Evolutionary conservation across 176 grass and related monocot species (phyloP).

Genomic region (Eragrostis curvula): DNA sequence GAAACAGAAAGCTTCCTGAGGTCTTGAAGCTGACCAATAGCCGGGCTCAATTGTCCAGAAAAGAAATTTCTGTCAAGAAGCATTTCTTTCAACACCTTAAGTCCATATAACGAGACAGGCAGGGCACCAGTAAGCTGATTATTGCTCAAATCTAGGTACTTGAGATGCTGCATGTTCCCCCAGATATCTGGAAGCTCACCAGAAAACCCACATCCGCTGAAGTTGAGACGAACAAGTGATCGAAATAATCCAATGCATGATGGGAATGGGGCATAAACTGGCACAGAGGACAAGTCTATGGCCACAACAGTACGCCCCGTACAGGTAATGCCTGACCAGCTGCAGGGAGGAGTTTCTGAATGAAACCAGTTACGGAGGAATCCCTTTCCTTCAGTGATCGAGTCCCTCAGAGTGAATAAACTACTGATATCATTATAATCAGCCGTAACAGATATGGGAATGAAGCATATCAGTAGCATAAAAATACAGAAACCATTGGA

Average conservation of each 20-base stretch:
- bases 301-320: constrained; percentile 44
- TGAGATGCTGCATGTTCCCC: constrained; percentile 55
- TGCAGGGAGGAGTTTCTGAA: constrained; percentile 74
- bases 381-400: constrained; percentile 59
- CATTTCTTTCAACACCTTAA: constrained; percentile 67
- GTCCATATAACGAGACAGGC: constrained; percentile 59
- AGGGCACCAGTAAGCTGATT: constrained; percentile 69
- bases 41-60: constrained; percentile 56
- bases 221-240: constrained; percentile 70
- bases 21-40: constrained; percentile 60
- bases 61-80: constrained; percentile 68
- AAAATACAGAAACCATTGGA: constrained; percentile 45
- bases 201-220: constrained; percentile 71
- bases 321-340: constrained; percentile 77
- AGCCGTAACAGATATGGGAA: constrained; percentile 33
- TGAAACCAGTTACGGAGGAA: constrained; percentile 84
- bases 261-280: constrained; percentile 67
- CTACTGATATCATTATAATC: constrained; percentile 59
- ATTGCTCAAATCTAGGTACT: constrained; percentile 71
- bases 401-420: constrained; percentile 63
- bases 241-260: constrained; percentile 57
- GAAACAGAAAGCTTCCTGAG: constrained; percentile 70
- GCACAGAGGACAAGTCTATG: constrained; percentile 74
- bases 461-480: constrained; percentile 47
- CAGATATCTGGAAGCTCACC: constrained; percentile 65